phyloP scores from a whole-genome alignment of 1,139 yeast species.

The Saccharomycopsis hybrid region DNA sequence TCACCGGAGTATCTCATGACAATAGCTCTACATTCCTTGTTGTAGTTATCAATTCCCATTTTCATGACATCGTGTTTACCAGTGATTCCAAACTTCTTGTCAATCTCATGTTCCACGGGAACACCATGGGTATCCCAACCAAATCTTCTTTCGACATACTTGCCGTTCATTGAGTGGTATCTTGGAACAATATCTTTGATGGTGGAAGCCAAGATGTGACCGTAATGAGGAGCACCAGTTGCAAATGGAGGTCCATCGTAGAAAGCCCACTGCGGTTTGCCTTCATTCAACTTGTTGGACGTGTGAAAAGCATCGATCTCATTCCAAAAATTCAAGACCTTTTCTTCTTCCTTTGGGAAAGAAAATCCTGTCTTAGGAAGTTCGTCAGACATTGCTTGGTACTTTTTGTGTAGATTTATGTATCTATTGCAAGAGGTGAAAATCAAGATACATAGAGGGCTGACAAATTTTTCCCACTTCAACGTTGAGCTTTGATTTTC shows the following conservation, averaged over 20 bases:
- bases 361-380: constrained; percentile 27
- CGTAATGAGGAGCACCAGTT: constrained; percentile 98
- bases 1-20: constrained; percentile 96
- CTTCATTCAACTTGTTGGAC: constrained; percentile 76
- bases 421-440: too few species aligned
- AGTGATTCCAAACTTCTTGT: constrained; percentile 90
- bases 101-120: constrained; percentile 97
- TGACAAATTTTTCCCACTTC: too few species aligned
- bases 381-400: constrained; percentile 14
- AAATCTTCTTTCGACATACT: constrained; percentile 91
- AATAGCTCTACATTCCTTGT: constrained; percentile 89
- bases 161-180: constrained; percentile 96
- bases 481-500: too few species aligned
- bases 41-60: constrained; percentile 90
- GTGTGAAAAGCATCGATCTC: constrained; percentile 90
- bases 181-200: constrained; percentile 96
- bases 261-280: constrained; percentile 80
- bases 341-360: constrained; percentile 87
- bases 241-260: constrained; percentile 99
- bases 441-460: too few species aligned
- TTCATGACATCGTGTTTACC: constrained; percentile 92
- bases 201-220: constrained; percentile 93
- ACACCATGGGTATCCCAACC: constrained; percentile 99
- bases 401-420: too few species aligned
- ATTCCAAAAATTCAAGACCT: constrained; percentile 73